Evolutionary conservation across 2,329 filamentous ascomycete species (phyloP).

Genomic region (Thielaviopsis populi): DNA sequence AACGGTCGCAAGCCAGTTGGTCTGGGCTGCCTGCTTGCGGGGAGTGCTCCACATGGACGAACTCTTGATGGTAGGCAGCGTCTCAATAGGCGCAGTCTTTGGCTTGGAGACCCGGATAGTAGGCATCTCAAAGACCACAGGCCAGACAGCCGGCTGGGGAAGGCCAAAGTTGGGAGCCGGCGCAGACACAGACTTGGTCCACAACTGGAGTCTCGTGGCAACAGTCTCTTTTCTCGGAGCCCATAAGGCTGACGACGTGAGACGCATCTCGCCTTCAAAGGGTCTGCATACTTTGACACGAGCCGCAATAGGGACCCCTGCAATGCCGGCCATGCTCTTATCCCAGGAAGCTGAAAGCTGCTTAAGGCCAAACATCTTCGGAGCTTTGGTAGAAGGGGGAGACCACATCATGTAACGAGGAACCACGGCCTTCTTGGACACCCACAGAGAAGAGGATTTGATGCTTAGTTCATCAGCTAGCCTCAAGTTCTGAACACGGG

Average conservation of each 20-base stretch:
- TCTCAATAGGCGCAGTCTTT: conserved; percentile 6
- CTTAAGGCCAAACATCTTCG: conserved; percentile 6
- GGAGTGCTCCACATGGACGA: not conserved
- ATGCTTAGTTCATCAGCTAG: conserved; percentile 1
- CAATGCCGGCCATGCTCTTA: conserved; percentile 3
- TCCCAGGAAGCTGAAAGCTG: conserved; percentile 17
- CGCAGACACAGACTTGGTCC: not conserved
- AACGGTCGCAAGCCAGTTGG: not conserved
- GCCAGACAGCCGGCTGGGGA: conserved; percentile 25
- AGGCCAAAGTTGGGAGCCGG: conserved; percentile 18
- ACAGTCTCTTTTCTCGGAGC: not conserved
- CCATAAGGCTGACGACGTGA: conserved; percentile 13
- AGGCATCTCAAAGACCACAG: conserved; percentile 9
- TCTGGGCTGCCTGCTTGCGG: not conserved
- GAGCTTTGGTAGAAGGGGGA: not conserved
- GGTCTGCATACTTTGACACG: not conserved
- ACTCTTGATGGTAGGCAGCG: not conserved
- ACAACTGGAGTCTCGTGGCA: conserved; percentile 6
- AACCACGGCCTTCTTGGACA: not conserved
- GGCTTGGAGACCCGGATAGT: conserved; percentile 20
- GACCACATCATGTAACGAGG: conserved; percentile 9
- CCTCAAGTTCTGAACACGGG: not conserved
- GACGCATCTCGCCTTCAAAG: conserved; percentile 2
- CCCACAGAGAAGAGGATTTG: conserved; percentile 21
- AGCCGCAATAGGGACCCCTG: not conserved